phyloP scores from a whole-genome alignment of 176 grass and related monocot species.

The maize (Zea mays) region DNA sequence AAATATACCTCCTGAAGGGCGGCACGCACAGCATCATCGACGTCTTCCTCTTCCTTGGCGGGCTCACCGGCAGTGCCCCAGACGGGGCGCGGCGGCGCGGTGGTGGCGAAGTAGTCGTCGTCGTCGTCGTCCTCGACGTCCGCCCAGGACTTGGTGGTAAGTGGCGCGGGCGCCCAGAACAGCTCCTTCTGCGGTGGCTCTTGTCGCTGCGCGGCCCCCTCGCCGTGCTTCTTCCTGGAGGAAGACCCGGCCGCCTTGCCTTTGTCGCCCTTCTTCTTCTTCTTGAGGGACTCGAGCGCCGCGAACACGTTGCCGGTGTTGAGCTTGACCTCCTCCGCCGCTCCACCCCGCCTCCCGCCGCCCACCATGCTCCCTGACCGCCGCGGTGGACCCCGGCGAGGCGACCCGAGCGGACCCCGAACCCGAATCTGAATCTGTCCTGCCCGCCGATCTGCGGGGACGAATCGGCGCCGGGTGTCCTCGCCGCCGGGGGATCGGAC shows the following conservation, averaged over 20 bases:
- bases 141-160: slow-evolving; percentile 85
- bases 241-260: slow-evolving; percentile 45
- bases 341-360: slow-evolving; percentile 67
- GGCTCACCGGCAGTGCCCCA: slow-evolving; percentile 44
- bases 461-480: background rate
- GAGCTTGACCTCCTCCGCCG: slow-evolving; percentile 73
- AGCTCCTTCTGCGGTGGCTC: slow-evolving; percentile 57
- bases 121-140: slow-evolving; percentile 97
- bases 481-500: slow-evolving; percentile 4
- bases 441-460: slow-evolving; percentile 35
- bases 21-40: slow-evolving; percentile 40
- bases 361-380: slow-evolving; percentile 63
- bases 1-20: slow-evolving; percentile 61
- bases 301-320: slow-evolving; percentile 91
- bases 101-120: slow-evolving; percentile 92
- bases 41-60: slow-evolving; percentile 27
- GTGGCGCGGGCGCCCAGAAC: slow-evolving; percentile 67
- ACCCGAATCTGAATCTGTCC: slow-evolving; percentile 51
- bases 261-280: slow-evolving; percentile 94
- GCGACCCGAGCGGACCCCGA: background rate
- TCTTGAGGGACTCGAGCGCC: slow-evolving; percentile 93
- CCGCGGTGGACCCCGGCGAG: background rate
- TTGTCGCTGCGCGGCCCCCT: slow-evolving; percentile 35
- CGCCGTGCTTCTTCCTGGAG: slow-evolving; percentile 48
- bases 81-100: slow-evolving; percentile 65